Evolutionary conservation across 352 stramenopile species (phyloP).

Genomic region (Ophiocytium majus): DNA sequence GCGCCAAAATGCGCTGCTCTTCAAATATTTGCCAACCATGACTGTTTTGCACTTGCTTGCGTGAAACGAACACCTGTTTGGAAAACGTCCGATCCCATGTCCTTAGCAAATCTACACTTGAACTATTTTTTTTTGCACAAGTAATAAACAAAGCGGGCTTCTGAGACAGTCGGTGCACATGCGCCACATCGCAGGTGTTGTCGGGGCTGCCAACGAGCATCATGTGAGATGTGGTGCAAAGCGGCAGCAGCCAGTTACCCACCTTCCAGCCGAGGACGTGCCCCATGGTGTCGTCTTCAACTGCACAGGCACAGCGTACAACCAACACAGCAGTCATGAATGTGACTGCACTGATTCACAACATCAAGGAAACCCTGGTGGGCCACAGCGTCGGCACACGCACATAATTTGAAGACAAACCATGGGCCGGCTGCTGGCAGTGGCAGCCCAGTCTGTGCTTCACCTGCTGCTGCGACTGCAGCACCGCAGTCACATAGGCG

Average conservation of each 20-base stretch:
- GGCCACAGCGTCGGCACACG: neutral
- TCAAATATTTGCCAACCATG: neutral
- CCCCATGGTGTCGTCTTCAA: neutral
- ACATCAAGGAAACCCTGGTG: neutral
- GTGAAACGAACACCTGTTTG: neutral
- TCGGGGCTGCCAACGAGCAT: too few species aligned
- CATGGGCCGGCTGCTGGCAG: too few species aligned
- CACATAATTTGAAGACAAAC: too few species aligned
- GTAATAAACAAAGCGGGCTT: neutral
- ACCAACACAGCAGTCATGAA: neutral
- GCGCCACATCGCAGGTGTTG: neutral
- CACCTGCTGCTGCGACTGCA: neutral
- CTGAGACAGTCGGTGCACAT: neutral
- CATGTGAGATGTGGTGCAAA: neutral
- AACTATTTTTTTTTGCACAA: too few species aligned
- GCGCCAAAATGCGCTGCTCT: neutral
- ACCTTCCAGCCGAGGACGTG: neutral
- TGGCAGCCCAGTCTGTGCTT: neutral
- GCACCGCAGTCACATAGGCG: neutral
- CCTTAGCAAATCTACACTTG: too few species aligned
- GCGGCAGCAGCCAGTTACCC: neutral
- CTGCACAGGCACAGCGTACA: neutral
- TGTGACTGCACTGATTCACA: neutral
- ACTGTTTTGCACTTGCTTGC: neutral
- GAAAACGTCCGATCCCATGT: too few species aligned